A percentile compares a stretch with the other conserved stretches of the same genome.
Conservation (phyloP, 225 moss, liverwort and hornwort genomes). For the Polytrichum formosum region DNA sequence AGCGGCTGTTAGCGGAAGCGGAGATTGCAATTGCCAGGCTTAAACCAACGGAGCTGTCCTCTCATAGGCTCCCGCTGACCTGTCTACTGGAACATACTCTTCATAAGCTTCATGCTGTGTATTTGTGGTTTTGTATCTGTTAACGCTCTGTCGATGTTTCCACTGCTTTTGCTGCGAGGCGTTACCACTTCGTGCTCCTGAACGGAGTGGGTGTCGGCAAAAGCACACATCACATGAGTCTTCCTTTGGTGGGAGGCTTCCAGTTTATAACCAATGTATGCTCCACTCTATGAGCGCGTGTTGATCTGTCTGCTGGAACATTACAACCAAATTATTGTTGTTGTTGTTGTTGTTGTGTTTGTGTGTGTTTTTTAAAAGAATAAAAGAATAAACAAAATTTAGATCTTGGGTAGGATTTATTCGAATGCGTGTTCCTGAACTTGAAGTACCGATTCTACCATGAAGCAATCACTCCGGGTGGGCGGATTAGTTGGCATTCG, state of each 20-base stretch:
- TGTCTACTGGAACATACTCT: too few species aligned
- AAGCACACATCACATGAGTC: conserved; percentile 19
- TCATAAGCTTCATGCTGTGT: neutral
- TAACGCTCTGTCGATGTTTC: neutral
- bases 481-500: conserved; percentile 55
- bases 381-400: too few species aligned
- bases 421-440: conserved; percentile 11
- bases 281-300: conserved; percentile 23
- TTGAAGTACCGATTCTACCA: neutral
- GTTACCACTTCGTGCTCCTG: conserved; percentile 28
- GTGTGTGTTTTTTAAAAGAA: too few species aligned
- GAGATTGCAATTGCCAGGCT: too few species aligned
- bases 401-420: neutral
- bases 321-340: neutral
- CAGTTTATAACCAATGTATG: conserved; percentile 34
- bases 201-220: conserved; percentile 38
- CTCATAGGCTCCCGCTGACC: too few species aligned
- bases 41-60: too few species aligned
- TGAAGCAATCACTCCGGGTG: conserved; percentile 26
- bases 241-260: conserved; percentile 14
- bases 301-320: conserved; percentile 50
- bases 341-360: too few species aligned
- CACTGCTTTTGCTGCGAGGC: conserved; percentile 38
- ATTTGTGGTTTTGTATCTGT: neutral
- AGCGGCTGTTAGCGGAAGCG: too few species aligned